A percentile compares a stretch with the other conserved stretches of the same genome.
Evolutionary conservation across 192 early-diverging fungal species (phyloP).

Genomic region (Linnemannia schmuckeri): DNA sequence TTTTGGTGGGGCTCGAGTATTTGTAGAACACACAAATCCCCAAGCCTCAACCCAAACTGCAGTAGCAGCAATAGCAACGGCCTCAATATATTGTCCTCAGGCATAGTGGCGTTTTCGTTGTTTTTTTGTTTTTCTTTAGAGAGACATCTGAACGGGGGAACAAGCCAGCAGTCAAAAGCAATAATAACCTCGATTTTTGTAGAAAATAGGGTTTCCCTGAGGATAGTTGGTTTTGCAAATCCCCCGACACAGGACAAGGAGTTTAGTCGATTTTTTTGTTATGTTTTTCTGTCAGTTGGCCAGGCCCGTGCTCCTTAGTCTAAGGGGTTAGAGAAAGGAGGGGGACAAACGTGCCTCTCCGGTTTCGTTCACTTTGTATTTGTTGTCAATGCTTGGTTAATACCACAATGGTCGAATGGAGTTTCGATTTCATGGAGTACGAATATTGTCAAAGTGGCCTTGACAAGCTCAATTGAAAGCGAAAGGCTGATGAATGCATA

Average conservation of each 20-base stretch:
- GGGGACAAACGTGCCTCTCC: background rate
- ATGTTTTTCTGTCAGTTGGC: too few species aligned
- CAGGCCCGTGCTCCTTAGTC: background rate
- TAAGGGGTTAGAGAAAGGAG: background rate
- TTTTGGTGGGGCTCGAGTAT: constrained; percentile 68
- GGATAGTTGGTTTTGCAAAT: background rate
- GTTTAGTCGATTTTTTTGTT: background rate
- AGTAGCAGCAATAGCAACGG: background rate
- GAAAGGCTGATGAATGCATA: background rate
- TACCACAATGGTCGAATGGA: background rate
- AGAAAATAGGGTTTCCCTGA: background rate
- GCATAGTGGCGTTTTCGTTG: too few species aligned
- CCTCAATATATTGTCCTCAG: background rate
- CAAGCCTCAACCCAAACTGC: background rate
- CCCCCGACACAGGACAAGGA: background rate
- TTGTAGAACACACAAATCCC: constrained; percentile 19
- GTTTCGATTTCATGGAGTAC: too few species aligned
- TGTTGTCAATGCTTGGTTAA: background rate
- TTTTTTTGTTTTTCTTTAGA: too few species aligned
- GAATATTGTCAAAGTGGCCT: background rate
- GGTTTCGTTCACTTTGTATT: background rate
- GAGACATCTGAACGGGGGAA: too few species aligned
- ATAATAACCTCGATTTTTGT: background rate
- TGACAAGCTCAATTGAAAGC: background rate
- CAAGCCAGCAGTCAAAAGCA: background rate